Evolutionary conservation across 208 protist species (phyloP).

Genomic region (Leishmania arabica): DNA sequence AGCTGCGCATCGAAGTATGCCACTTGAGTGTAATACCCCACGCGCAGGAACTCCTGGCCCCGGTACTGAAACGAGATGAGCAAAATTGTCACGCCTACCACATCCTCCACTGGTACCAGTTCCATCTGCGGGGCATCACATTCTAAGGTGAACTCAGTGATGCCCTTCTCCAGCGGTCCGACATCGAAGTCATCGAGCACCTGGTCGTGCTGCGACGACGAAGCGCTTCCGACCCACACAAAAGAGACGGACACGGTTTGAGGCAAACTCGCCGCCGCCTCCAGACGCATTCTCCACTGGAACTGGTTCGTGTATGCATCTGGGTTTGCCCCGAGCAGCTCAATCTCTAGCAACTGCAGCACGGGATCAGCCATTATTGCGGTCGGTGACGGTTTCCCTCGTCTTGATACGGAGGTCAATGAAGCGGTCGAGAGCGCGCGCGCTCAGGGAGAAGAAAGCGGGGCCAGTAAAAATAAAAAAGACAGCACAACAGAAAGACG

Average conservation of each 20-base stretch:
- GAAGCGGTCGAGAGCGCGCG: not conserved
- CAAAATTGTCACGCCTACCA: slow-evolving; percentile 97
- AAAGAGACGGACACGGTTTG: slow-evolving; percentile 96
- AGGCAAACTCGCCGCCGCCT: slow-evolving; percentile 52
- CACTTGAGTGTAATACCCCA: slow-evolving; percentile 98
- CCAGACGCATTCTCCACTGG: slow-evolving; percentile 82
- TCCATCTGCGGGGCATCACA: slow-evolving; percentile 91
- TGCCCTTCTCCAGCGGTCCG: slow-evolving; percentile 93
- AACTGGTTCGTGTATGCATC: slow-evolving; percentile 52
- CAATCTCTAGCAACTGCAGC: slow-evolving; percentile 89
- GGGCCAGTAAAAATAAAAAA: not conserved
- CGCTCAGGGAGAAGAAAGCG: not conserved
- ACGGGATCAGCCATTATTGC: slow-evolving; percentile 64
- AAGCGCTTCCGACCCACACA: slow-evolving; percentile 97
- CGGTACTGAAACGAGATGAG: slow-evolving; percentile 96
- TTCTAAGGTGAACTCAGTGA: slow-evolving; percentile 95
- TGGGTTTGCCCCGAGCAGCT: slow-evolving; percentile 84
- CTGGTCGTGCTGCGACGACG: slow-evolving; percentile 95
- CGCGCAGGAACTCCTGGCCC: slow-evolving; percentile 96
- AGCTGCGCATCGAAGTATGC: slow-evolving; percentile 88
- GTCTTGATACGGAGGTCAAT: not conserved
- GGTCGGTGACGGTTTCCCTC: not conserved
- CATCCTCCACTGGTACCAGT: slow-evolving; percentile 91
- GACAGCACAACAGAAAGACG: not conserved
- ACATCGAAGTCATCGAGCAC: slow-evolving; percentile 97